These are phyloP conservation scores for Rutstroemia sydowiana DNA, from an alignment of 2,329 filamentous ascomycete genomes.

Conservation along the genomic window DNA sequence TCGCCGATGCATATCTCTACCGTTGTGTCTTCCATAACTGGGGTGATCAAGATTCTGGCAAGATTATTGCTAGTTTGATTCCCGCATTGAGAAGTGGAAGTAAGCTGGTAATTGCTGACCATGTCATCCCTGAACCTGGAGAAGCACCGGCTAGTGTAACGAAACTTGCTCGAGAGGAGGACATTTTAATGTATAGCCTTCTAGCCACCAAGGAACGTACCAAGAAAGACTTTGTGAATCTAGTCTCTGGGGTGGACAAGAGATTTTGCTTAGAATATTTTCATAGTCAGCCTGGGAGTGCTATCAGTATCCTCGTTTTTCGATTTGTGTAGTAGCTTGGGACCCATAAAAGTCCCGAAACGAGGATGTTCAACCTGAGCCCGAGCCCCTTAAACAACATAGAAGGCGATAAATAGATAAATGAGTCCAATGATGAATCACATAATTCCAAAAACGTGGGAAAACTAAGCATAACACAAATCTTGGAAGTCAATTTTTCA, in stretches of 20 bases:
- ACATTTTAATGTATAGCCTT: neutral
- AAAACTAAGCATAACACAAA: too few species aligned
- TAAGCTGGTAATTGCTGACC: neutral
- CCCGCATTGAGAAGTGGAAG: neutral
- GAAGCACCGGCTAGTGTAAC: neutral
- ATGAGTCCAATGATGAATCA: too few species aligned
- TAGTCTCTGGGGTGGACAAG: neutral
- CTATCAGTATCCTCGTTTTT: neutral
- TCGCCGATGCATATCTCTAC: neutral
- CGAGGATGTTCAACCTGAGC: too few species aligned
- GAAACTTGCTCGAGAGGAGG: neutral
- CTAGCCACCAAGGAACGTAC: neutral
- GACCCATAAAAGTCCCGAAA: neutral
- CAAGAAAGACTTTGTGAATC: neutral
- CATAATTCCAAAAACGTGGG: too few species aligned
- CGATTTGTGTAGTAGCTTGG: neutral
- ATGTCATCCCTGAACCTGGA: neutral
- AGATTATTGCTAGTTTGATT: neutral
- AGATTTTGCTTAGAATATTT: neutral
- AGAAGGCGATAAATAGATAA: too few species aligned
- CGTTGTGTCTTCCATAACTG: slow-evolving; percentile 2
- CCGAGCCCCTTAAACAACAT: too few species aligned
- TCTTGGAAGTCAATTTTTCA: too few species aligned
- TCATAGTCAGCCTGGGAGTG: neutral
- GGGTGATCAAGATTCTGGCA: neutral